A percentile compares a stretch with the other conserved stretches of the same genome.
phyloP scores from a whole-genome alignment of 1,284 basidiomycete species.

The Ceratobasidium sp. region DNA sequence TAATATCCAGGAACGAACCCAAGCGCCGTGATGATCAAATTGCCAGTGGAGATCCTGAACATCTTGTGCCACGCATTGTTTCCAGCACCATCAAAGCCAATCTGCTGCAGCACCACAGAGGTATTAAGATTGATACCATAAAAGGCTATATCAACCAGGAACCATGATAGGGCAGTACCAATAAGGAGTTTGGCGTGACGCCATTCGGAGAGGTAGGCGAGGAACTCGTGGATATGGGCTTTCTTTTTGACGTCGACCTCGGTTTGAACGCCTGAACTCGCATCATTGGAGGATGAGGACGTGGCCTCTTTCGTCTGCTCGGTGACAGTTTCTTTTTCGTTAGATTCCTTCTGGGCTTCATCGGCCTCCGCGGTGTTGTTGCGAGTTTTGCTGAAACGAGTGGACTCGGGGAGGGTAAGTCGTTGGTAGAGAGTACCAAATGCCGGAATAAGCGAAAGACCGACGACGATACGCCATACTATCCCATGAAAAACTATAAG shows the following conservation, averaged over 20 bases:
- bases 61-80: constrained; percentile 71
- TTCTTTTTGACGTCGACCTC: constrained; percentile 48
- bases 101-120: constrained; percentile 77
- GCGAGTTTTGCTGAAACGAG: constrained; percentile 67
- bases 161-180: constrained; percentile 71
- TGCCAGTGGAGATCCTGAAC: constrained; percentile 75
- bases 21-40: constrained; percentile 75
- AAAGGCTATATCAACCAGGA: constrained; percentile 74
- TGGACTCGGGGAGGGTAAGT: constrained; percentile 79
- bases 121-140: constrained; percentile 87
- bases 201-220: constrained; percentile 72
- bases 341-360: constrained; percentile 42
- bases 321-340: constrained; percentile 51
- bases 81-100: constrained; percentile 74
- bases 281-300: constrained; percentile 42
- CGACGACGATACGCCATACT: constrained; percentile 79
- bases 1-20: constrained; percentile 53
- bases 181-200: constrained; percentile 75
- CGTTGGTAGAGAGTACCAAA: constrained; percentile 80
- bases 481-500: constrained; percentile 40
- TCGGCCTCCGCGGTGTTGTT: constrained; percentile 51
- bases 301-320: constrained; percentile 47
- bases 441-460: constrained; percentile 78
- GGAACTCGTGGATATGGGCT: constrained; percentile 61
- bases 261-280: constrained; percentile 46